phyloP scores from a whole-genome alignment of 176 grass and related monocot genomes.

The Carex cristatella region DNA sequence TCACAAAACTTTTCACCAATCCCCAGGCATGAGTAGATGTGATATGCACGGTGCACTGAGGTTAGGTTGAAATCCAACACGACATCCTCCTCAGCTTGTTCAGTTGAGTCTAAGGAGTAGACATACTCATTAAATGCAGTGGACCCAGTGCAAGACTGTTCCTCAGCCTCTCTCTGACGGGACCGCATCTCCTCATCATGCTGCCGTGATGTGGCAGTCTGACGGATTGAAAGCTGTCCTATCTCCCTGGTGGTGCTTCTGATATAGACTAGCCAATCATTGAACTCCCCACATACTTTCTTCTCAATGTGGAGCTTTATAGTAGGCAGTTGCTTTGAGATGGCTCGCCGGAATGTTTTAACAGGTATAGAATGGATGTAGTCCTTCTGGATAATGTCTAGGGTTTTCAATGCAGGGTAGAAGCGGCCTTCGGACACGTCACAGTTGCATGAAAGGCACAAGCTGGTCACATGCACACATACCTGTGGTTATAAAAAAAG shows the following conservation, averaged over 20 bases:
- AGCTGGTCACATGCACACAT: conserved; percentile 43
- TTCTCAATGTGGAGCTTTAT: conserved; percentile 72
- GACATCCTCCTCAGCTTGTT: conserved; percentile 46
- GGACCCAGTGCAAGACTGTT: conserved; percentile 38
- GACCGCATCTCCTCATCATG: conserved; percentile 44
- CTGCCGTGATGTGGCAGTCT: conserved; percentile 40
- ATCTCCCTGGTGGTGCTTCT: conserved; percentile 58
- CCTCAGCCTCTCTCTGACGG: conserved; percentile 62
- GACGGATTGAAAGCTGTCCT: conserved; percentile 57
- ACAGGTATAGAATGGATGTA: conserved; percentile 56
- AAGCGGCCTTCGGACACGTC: conserved; percentile 42
- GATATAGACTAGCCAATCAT: conserved; percentile 73
- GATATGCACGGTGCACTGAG: conserved; percentile 55
- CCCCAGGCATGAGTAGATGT: conserved; percentile 49
- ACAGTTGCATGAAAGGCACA: conserved; percentile 58
- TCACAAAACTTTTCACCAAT: conserved; percentile 60
- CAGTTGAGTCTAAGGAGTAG: conserved; percentile 50
- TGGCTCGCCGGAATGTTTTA: conserved; percentile 44
- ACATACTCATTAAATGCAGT: conserved; percentile 42
- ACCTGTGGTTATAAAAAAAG: conserved; percentile 16
- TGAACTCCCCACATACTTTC: conserved; percentile 67
- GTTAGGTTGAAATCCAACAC: conserved; percentile 57
- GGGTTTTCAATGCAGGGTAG: conserved; percentile 56
- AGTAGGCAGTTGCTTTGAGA: conserved; percentile 59
- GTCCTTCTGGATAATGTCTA: conserved; percentile 67